These are phyloP conservation scores for Eremothecium sinecaudum DNA, from an alignment of 1,139 yeast species.

Conservation along the genomic window DNA sequence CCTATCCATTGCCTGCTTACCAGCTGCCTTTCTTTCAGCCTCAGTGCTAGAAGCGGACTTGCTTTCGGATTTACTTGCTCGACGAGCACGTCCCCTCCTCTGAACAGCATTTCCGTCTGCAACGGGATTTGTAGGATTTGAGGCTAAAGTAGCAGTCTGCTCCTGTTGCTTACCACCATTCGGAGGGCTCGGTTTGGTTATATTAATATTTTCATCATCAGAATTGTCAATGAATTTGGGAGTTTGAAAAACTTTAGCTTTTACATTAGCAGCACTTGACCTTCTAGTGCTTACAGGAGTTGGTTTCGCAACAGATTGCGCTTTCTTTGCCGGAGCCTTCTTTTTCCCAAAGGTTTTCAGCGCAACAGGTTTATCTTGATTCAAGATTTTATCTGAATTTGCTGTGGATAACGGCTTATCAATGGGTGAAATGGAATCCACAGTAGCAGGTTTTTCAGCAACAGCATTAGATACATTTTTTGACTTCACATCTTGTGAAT, in stretches of 20 bases:
- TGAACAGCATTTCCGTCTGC: no score
- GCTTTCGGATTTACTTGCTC: no score
- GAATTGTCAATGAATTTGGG: slow-evolving; percentile 4
- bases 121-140: no score
- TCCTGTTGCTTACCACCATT: background rate
- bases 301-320: background rate
- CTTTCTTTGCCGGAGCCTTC: background rate
- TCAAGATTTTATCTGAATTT: background rate
- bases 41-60: background rate
- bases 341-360: background rate
- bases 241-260: slow-evolving; percentile 3
- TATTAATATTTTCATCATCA: background rate
- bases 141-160: background rate
- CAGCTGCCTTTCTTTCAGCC: slow-evolving; percentile 5
- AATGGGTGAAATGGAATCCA: no score
- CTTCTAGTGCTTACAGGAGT: background rate
- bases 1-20: slow-evolving; percentile 15
- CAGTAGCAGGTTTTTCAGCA: background rate
- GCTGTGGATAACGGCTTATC: no score
- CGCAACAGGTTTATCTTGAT: background rate
- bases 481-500: background rate
- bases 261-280: background rate
- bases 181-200: background rate
- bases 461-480: background rate
- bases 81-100: no score